A percentile compares a stretch with the other conserved stretches of the same genome.
Evolutionary conservation across 768 basidiomycete genomes (phyloP).

Genomic region (Pilatotrama ljubarskyi): DNA sequence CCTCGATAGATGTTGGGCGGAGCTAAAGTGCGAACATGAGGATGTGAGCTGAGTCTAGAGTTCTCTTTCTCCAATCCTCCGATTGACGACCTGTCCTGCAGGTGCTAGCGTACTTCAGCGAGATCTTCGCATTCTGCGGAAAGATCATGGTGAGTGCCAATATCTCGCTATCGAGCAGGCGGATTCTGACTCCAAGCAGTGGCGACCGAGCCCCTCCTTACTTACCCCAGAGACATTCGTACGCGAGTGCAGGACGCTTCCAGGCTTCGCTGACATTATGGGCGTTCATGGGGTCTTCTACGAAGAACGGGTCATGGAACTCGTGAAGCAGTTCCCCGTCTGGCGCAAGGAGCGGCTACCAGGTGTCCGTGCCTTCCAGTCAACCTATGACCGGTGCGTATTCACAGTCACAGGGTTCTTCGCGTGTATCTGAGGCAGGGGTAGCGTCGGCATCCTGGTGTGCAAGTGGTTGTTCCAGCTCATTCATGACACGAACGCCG

Average conservation of each 20-base stretch:
- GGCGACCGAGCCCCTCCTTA: slow-evolving; percentile 62
- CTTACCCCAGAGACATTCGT: slow-evolving; percentile 65
- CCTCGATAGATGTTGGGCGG: slow-evolving; percentile 66
- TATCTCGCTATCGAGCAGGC: background rate
- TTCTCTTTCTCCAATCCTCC: no score
- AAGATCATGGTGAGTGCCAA: slow-evolving; percentile 58
- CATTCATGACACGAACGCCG: slow-evolving; percentile 75
- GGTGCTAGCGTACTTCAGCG: slow-evolving; percentile 77
- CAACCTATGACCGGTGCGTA: slow-evolving; percentile 75
- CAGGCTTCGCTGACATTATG: slow-evolving; percentile 71
- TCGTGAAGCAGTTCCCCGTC: slow-evolving; percentile 61
- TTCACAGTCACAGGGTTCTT: background rate
- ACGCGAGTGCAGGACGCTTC: slow-evolving; percentile 59
- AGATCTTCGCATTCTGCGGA: slow-evolving; percentile 68
- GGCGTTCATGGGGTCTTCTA: slow-evolving; percentile 68
- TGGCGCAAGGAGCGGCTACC: slow-evolving; percentile 74
- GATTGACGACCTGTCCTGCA: slow-evolving; percentile 34
- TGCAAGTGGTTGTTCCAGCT: slow-evolving; percentile 80
- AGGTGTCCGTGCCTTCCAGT: slow-evolving; percentile 79
- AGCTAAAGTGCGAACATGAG: slow-evolving; percentile 74
- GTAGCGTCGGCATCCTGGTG: slow-evolving; percentile 61
- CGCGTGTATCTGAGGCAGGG: background rate
- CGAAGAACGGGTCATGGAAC: slow-evolving; percentile 53
- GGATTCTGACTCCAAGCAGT: slow-evolving; percentile 37
- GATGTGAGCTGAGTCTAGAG: no score